Conservation (phyloP, 1,284 basidiomycete species). For the Rhodofomes roseus region DNA sequence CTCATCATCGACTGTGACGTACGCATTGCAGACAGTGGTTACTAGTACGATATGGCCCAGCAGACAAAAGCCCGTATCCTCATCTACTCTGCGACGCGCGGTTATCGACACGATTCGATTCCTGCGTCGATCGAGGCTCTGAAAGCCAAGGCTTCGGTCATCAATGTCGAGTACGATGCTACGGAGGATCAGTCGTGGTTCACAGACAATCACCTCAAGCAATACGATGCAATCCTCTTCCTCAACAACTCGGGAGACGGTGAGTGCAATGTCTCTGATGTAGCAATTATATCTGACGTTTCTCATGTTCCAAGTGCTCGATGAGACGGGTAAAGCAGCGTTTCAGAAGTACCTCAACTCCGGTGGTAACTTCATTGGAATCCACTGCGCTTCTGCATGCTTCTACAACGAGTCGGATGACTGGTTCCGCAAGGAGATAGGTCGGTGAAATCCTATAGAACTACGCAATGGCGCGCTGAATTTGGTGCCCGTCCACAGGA, state of each 20-base stretch:
- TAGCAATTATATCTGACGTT: not conserved
- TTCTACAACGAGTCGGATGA: constrained; percentile 51
- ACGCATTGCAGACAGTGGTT: too few relatives aligned
- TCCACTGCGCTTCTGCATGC: constrained; percentile 71
- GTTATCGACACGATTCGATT: constrained; percentile 9
- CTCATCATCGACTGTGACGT: not conserved
- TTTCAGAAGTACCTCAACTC: constrained; percentile 63
- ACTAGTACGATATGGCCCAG: constrained; percentile 5
- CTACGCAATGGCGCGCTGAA: not conserved
- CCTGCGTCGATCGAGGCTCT: constrained; percentile 9
- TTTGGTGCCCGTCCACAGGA: constrained; percentile 28
- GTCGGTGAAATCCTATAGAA: constrained; percentile 23
- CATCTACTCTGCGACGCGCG: constrained; percentile 10
- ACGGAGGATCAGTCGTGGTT: constrained; percentile 65
- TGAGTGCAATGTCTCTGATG: constrained; percentile 21
- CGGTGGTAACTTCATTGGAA: constrained; percentile 68
- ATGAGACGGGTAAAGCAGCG: constrained; percentile 54
- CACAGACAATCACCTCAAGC: constrained; percentile 48
- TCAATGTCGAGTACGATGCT: constrained; percentile 53
- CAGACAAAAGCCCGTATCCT: constrained; percentile 8
- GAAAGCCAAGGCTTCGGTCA: constrained; percentile 3
- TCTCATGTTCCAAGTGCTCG: constrained; percentile 46
- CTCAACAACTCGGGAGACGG: constrained; percentile 70
- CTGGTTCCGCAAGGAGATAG: constrained; percentile 53
- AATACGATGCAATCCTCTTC: constrained; percentile 70